A percentile compares a stretch with the other conserved stretches of the same genome.
phyloP scores from a whole-genome alignment of 768 basidiomycete genomes.

The Chiua virens region DNA sequence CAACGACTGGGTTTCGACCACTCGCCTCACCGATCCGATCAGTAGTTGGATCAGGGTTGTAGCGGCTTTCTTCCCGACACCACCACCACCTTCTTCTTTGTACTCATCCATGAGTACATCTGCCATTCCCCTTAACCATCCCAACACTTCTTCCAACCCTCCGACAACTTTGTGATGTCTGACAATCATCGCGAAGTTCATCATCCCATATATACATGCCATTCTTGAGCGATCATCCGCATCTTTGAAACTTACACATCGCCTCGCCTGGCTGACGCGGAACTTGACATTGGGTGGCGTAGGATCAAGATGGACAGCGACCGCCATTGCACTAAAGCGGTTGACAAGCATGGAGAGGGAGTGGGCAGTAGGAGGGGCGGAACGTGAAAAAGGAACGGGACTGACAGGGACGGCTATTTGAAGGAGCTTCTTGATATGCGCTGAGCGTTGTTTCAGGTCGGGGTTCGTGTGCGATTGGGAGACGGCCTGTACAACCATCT shows the following conservation, averaged over 20 bases:
- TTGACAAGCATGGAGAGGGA: slow-evolving; percentile 81
- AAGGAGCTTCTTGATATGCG: slow-evolving; percentile 64
- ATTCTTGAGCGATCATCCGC: slow-evolving; percentile 63
- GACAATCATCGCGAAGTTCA: slow-evolving; percentile 65
- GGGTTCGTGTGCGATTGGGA: slow-evolving; percentile 33
- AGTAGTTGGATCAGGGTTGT: slow-evolving; percentile 49
- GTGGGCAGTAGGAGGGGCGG: slow-evolving; percentile 45
- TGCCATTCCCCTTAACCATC: slow-evolving; percentile 67
- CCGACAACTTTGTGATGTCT: slow-evolving; percentile 48
- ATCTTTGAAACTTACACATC: slow-evolving; percentile 65
- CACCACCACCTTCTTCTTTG: slow-evolving; percentile 28
- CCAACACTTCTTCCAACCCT: slow-evolving; percentile 48
- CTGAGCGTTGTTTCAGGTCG: slow-evolving; percentile 36
- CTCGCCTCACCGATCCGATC: slow-evolving; percentile 55
- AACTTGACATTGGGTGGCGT: slow-evolving; percentile 42
- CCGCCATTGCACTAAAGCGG: slow-evolving; percentile 69
- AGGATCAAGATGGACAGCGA: slow-evolving; percentile 69
- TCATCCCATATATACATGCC: slow-evolving; percentile 74
- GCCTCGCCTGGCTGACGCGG: slow-evolving; percentile 63
- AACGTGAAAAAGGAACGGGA: slow-evolving; percentile 61
- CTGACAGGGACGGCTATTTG: slow-evolving; percentile 72
- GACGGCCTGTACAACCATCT: slow-evolving; percentile 71
- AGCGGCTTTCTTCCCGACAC: slow-evolving; percentile 24
- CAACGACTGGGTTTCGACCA: slow-evolving; percentile 44
- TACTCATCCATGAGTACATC: slow-evolving; percentile 56